These are phyloP conservation scores for Pseudogymnoascus sp. DNA, from an alignment of 2,329 filamentous ascomycete genomes.

Conservation along the genomic window DNA sequence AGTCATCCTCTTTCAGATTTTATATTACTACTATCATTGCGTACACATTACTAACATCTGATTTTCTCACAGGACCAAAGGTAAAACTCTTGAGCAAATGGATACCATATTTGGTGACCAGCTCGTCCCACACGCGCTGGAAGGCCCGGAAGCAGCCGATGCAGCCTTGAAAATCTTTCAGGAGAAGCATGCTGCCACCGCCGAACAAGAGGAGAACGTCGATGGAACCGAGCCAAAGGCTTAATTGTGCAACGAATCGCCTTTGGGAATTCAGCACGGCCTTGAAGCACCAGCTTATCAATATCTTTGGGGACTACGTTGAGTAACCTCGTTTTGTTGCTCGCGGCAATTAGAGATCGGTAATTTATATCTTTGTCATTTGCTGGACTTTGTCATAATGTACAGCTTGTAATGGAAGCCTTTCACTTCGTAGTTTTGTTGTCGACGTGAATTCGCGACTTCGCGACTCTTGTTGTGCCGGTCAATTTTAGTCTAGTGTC, in stretches of 20 bases:
- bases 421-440: neutral
- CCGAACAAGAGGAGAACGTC: neutral
- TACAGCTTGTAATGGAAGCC: neutral
- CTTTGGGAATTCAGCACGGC: too few species aligned
- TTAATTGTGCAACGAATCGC: neutral
- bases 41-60: constrained; percentile 15
- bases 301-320: neutral
- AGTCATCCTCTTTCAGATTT: constrained; percentile 25
- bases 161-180: constrained; percentile 20
- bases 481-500: neutral
- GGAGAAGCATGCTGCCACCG: constrained; percentile 6
- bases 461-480: neutral
- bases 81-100: constrained; percentile 37
- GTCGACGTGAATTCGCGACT: neutral
- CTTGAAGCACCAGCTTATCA: neutral
- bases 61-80: constrained; percentile 39
- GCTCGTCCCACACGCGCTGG: constrained; percentile 31
- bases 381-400: neutral
- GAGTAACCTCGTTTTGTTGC: too few species aligned
- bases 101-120: constrained; percentile 35
- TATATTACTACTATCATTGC: constrained; percentile 21
- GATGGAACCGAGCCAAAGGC: neutral
- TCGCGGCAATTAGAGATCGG: neutral
- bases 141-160: constrained; percentile 28
- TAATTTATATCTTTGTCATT: neutral